These are phyloP conservation scores for Tuber melanosporum DNA, from an alignment of 495 filamentous ascomycete genomes.

Conservation along the genomic window DNA sequence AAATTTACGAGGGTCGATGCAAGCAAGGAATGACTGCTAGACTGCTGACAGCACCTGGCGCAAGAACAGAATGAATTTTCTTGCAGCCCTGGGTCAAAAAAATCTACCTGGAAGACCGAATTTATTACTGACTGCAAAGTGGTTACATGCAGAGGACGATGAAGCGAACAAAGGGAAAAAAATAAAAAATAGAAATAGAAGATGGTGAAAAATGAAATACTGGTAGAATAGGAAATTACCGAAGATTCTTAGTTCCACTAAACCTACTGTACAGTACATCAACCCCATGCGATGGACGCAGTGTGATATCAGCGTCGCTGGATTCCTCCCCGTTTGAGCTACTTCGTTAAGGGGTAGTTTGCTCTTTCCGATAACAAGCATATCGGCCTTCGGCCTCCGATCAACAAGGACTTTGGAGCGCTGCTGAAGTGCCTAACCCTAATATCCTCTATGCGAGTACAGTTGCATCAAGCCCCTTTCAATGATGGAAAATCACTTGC, in stretches of 20 bases:
- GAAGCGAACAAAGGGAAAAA: slow-evolving; percentile 4
- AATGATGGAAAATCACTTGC: background rate
- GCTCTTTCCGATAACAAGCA: background rate
- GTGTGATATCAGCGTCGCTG: background rate
- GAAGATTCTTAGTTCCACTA: background rate
- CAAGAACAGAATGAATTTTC: background rate
- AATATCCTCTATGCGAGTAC: background rate
- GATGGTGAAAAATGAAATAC: slow-evolving; percentile 11
- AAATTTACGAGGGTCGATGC: slow-evolving; percentile 6
- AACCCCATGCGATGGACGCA: background rate
- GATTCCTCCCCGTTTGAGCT: background rate
- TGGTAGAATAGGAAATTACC: background rate
- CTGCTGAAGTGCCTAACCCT: background rate
- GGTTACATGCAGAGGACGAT: background rate
- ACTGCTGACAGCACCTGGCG: slow-evolving; percentile 5
- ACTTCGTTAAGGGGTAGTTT: background rate
- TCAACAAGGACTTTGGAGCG: background rate
- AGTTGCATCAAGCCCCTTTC: background rate
- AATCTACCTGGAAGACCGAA: background rate
- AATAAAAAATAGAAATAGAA: slow-evolving; percentile 5
- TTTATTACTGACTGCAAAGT: background rate
- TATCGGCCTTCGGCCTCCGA: background rate
- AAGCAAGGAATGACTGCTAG: background rate
- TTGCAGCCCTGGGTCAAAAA: background rate
- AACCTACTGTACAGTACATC: background rate